A percentile compares a stretch with the other conserved stretches of the same genome.
Conservation (phyloP, 78 protist genomes). For the Bigelowiella natans region DNA sequence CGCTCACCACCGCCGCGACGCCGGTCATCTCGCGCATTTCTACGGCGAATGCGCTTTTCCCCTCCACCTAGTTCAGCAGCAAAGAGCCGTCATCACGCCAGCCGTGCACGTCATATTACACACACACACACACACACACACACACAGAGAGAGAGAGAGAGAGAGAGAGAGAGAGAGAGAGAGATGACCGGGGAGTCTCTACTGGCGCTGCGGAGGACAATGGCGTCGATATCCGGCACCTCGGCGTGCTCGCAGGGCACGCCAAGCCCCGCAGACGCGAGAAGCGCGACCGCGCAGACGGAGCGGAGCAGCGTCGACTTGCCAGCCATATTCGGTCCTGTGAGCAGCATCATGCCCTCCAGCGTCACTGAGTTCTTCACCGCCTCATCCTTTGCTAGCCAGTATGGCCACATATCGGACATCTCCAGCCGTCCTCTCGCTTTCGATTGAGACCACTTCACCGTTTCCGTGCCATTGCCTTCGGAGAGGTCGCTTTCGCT, state of each 20-base stretch:
- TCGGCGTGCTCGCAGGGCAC: not conserved
- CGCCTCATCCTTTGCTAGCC: too few species aligned
- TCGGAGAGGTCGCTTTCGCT: too few species aligned
- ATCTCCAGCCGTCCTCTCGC: too few species aligned
- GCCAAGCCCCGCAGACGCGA: not conserved
- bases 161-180: too few species aligned
- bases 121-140: too few species aligned
- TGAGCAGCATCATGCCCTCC: conserved; percentile 4
- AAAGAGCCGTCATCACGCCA: too few species aligned
- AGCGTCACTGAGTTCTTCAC: not conserved
- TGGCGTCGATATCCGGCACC: conserved; percentile 9
- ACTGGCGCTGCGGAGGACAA: not conserved
- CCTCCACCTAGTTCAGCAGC: too few species aligned
- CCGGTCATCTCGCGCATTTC: not conserved
- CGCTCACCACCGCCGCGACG: not conserved
- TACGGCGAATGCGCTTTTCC: not conserved
- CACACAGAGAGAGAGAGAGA: too few species aligned
- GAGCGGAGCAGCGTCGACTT: conserved; percentile 9
- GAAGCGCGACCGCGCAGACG: not conserved
- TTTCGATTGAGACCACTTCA: too few species aligned
- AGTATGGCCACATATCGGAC: too few species aligned
- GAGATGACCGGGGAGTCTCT: not conserved
- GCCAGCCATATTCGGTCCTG: conserved; percentile 29
- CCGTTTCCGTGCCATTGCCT: too few species aligned
- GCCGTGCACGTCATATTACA: too few species aligned